Conservation (phyloP, 1,139 yeast genomes). For the Diutina neorugosa region DNA sequence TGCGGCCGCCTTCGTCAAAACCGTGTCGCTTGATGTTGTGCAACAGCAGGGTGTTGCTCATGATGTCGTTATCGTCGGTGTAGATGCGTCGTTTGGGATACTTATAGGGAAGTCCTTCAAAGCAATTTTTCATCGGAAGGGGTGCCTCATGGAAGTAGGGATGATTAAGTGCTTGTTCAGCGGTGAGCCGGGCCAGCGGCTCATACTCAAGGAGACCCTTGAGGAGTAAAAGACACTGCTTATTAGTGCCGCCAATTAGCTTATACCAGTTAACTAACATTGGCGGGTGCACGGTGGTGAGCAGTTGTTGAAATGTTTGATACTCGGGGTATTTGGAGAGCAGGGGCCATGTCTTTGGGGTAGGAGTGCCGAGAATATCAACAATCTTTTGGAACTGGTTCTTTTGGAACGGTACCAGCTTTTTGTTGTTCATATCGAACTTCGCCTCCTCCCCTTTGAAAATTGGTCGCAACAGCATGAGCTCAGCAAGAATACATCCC, state of each 20-base stretch:
- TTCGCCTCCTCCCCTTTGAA: conserved; percentile 98
- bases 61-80: conserved; percentile 64
- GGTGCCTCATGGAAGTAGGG: conserved; percentile 64
- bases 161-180: conserved; percentile 56
- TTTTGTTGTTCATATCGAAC: conserved; percentile 68
- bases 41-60: conserved; percentile 8
- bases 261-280: conserved; percentile 78
- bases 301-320: conserved; percentile 41
- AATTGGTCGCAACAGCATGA: conserved; percentile 78
- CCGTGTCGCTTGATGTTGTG: conserved; percentile 6
- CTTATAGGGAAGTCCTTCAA: conserved; percentile 48
- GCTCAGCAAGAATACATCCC: conserved; percentile 91
- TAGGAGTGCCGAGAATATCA: conserved; percentile 87
- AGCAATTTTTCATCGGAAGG: conserved; percentile 56
- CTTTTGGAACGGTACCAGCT: conserved; percentile 85
- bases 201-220: conserved; percentile 63
- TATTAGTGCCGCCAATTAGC: conserved; percentile 62
- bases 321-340: conserved; percentile 78
- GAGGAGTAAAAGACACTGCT: conserved; percentile 54
- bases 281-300: conserved; percentile 33
- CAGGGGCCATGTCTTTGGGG: conserved; percentile 62
- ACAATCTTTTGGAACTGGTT: conserved; percentile 84
- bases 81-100: conserved; percentile 68
- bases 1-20: background rate
- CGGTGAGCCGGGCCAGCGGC: conserved; percentile 55